Evolutionary conservation across 2,329 filamentous ascomycete species (phyloP).

Genomic region (Purpureocillium lavendulum): DNA sequence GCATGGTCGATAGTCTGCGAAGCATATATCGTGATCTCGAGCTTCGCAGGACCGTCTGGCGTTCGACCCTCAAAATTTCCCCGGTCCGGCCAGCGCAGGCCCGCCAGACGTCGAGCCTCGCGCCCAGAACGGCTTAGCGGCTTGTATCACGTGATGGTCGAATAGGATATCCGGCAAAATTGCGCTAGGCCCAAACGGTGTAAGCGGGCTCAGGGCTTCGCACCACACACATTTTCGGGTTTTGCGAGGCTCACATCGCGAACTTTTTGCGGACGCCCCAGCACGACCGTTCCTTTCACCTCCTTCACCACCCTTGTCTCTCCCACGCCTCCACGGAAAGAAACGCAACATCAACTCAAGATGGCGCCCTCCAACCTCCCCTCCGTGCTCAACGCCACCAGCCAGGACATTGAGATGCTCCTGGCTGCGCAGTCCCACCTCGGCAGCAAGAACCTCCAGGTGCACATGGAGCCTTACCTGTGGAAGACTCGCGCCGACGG

Average conservation of each 20-base stretch:
- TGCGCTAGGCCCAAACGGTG: constrained; percentile 10
- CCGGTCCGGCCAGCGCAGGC: background rate
- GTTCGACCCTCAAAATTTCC: constrained; percentile 26
- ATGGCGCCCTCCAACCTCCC: constrained; percentile 96
- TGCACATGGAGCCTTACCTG: constrained; percentile 99
- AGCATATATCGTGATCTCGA: constrained; percentile 1
- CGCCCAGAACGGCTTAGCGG: constrained; percentile 14
- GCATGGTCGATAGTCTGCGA: constrained; percentile 41
- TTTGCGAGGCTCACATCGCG: constrained; percentile 24
- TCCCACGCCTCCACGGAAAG: constrained; percentile 21
- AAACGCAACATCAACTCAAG: constrained; percentile 46
- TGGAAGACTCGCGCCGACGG: constrained; percentile 99
- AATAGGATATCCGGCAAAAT: background rate
- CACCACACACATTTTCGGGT: constrained; percentile 30
- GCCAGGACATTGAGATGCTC: constrained; percentile 99
- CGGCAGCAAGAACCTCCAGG: constrained; percentile 98
- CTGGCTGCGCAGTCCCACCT: constrained; percentile 94
- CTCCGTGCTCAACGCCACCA: constrained; percentile 91
- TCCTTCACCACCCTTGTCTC: constrained; percentile 14
- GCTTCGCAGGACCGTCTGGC: background rate
- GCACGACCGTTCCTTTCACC: constrained; percentile 18
- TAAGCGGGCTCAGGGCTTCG: constrained; percentile 26
- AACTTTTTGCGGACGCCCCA: constrained; percentile 31
- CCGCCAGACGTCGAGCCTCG: background rate
- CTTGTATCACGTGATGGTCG: constrained; percentile 18